phyloP scores from a whole-genome alignment of 2,329 filamentous ascomycete species.

The Harringtonia aguacate region DNA sequence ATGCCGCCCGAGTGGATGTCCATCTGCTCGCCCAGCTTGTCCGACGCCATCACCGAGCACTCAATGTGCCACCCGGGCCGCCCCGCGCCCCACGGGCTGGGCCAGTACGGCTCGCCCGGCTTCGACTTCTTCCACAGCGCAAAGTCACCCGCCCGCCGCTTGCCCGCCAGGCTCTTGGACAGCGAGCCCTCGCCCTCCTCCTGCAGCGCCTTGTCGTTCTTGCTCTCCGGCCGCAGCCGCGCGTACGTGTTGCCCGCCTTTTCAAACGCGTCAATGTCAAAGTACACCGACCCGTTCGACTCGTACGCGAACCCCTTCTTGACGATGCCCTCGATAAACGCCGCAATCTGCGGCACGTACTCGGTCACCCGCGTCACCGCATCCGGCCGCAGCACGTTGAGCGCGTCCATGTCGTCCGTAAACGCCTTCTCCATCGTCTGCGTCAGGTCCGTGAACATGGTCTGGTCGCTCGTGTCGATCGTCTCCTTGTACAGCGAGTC shows the following conservation, averaged over 20 bases:
- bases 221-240: slow-evolving; percentile 59
- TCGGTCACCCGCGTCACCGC: slow-evolving; percentile 57
- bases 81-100: slow-evolving; percentile 56
- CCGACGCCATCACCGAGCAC: slow-evolving; percentile 63
- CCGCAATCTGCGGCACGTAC: slow-evolving; percentile 50
- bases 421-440: slow-evolving; percentile 58
- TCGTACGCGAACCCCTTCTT: slow-evolving; percentile 55
- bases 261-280: slow-evolving; percentile 61
- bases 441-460: slow-evolving; percentile 57
- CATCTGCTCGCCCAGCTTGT: slow-evolving; percentile 52
- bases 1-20: slow-evolving; percentile 65
- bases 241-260: slow-evolving; percentile 53
- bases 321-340: slow-evolving; percentile 56
- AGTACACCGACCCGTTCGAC: slow-evolving; percentile 57
- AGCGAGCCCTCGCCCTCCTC: slow-evolving; percentile 60
- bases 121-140: slow-evolving; percentile 59
- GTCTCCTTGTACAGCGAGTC: slow-evolving; percentile 45
- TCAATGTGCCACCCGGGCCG: slow-evolving; percentile 67
- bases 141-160: slow-evolving; percentile 55
- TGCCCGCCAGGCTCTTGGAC: slow-evolving; percentile 44
- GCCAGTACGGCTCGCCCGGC: slow-evolving; percentile 34
- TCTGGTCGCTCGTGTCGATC: slow-evolving; percentile 49
- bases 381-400: slow-evolving; percentile 56
- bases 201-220: slow-evolving; percentile 49
- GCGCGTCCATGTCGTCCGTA: slow-evolving; percentile 52